Percentiles rank a stretch among this genome's conserved stretches.
Conservation (phyloP, 139 green algal genomes). For the Astrephomene gubernaculifera region DNA sequence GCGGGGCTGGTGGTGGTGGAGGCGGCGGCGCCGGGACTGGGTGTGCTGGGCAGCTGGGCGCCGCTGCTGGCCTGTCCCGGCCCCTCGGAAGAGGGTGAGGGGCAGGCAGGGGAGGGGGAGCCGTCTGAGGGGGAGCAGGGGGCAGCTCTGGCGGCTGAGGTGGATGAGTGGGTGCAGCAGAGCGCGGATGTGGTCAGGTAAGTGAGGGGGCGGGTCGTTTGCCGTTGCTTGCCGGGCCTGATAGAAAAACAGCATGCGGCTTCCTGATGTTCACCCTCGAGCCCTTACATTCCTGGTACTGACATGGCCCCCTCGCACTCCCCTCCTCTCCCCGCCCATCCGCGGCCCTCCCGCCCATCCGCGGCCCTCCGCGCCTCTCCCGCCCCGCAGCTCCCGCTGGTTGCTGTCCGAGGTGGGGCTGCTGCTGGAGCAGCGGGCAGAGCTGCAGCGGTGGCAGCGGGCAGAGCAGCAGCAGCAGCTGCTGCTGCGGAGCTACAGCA, state of each 20-base stretch:
- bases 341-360: neutral
- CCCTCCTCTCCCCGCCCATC: neutral
- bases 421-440: conserved; percentile 37
- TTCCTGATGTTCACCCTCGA: neutral
- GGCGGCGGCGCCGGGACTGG: neutral
- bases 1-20: conserved; percentile 13
- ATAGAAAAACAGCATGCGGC: neutral
- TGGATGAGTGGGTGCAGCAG: conserved; percentile 5
- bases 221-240: neutral
- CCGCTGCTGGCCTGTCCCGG: neutral
- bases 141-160: neutral
- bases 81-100: too few relatives aligned
- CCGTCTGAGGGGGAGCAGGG: too few relatives aligned
- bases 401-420: conserved; percentile 33
- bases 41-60: conserved; percentile 33
- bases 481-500: too few relatives aligned
- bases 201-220: neutral
- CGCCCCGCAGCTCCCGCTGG: neutral
- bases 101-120: too few relatives aligned
- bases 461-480: too few relatives aligned
- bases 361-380: neutral
- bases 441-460: neutral
- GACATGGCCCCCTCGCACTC: neutral
- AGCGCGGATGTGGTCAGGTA: neutral
- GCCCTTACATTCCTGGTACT: neutral